Percentiles rank a stretch among this genome's conserved stretches.
These are phyloP conservation scores for Colletotrichum spinosum DNA, from an alignment of 2,329 filamentous ascomycete genomes.

Conservation along the genomic window DNA sequence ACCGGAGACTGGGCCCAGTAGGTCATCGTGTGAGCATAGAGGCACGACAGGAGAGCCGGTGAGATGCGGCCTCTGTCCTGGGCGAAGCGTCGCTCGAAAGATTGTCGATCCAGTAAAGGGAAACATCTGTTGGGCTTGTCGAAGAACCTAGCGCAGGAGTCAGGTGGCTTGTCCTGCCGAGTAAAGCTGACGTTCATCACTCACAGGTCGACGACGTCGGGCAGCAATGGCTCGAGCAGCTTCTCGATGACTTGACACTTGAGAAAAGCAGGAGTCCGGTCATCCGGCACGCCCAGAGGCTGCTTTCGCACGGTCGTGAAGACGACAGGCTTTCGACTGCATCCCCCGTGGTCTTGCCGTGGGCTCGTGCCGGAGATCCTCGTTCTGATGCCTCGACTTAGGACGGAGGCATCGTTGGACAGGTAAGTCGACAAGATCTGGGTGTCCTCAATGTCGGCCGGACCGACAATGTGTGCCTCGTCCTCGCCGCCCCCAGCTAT, in stretches of 20 bases:
- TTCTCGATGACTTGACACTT: slow-evolving; percentile 69
- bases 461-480: slow-evolving; percentile 68
- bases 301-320: slow-evolving; percentile 60
- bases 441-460: slow-evolving; percentile 69
- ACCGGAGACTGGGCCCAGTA: slow-evolving; percentile 66
- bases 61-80: slow-evolving; percentile 61
- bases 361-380: slow-evolving; percentile 32
- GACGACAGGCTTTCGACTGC: slow-evolving; percentile 50
- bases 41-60: slow-evolving; percentile 65
- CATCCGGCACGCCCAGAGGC: slow-evolving; percentile 55
- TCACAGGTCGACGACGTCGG: slow-evolving; percentile 62
- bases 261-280: slow-evolving; percentile 51
- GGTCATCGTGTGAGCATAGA: slow-evolving; percentile 68
- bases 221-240: slow-evolving; percentile 65
- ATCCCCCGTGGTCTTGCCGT: slow-evolving; percentile 14
- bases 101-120: slow-evolving; percentile 67
- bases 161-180: neutral
- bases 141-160: slow-evolving; percentile 58
- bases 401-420: slow-evolving; percentile 25
- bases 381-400: slow-evolving; percentile 22
- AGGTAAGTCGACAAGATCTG: slow-evolving; percentile 65
- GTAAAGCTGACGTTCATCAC: slow-evolving; percentile 29
- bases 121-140: slow-evolving; percentile 69
- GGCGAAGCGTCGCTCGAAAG: slow-evolving; percentile 61
- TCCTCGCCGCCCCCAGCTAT: slow-evolving; percentile 45